Evolutionary conservation across 2,329 filamentous ascomycete species (phyloP), one percentile per base, ranked within the genome.

Genomic region (Aspergillus tanneri): DNA sequence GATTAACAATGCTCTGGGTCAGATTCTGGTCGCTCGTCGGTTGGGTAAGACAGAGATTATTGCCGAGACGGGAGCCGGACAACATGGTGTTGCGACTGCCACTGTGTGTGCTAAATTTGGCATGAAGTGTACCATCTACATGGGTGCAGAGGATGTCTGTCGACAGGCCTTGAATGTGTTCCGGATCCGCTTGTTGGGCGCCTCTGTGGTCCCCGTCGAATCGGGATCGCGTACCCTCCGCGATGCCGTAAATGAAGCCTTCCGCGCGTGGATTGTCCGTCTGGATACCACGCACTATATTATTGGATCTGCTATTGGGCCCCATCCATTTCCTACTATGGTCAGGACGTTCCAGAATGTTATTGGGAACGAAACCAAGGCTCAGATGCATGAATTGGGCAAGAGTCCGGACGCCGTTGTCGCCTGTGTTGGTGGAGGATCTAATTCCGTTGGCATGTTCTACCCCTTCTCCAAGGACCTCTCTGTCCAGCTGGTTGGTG

Each of bases 281-380:
- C 86, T 96, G 14, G 84, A 90, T 59, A 92, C 88, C 7, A 96
- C 92, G 0, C 91, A 96, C 77, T 97, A 96, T 75, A 90, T 96
- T 61, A 92, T 97, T 59, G 92, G 92, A 44, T 95, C 90, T 6
- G 91, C 91, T 27, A 96, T 97, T 61, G 92, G 92, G 0, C 92
- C 92, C 32, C 91, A 97, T 67, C 92, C 92, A 3, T 96, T 95
- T 82, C 93, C 92, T 1, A 96, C 90, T 43, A 97, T 97, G 55
- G 93, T 97, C 43, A 86, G 93, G 52, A 96, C 92, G 0, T 96
- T 97, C 84, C 92, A 97, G 74, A 90, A 86, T 5, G 86, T 96
- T 53, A 96, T 97, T 57, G 92, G 92, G 36, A 82, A 86, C 58
- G 92, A 97, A 77, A 96, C 91, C n/a, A 95, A 90, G 74, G 73